Evolutionary conservation across 1,139 yeast genomes (phyloP), one percentile per base, ranked within the genome.

Genomic region (Geotrichum carabidarum): DNA sequence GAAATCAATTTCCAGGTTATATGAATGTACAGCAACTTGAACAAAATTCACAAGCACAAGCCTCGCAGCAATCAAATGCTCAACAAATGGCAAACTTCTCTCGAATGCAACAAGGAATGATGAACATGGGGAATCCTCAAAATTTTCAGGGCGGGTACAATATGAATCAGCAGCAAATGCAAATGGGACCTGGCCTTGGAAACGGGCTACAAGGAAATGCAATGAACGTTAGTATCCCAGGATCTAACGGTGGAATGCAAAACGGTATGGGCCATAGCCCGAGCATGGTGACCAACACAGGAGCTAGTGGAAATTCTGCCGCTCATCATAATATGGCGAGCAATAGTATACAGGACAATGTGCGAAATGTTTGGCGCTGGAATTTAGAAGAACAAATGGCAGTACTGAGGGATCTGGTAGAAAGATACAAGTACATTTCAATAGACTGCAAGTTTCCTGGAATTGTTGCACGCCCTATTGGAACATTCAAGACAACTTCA

Each of bases 401-500:
- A 55, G 72, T 81, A 14, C 80, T 91, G 58, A 79, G 96, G 59
- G 80, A 82, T 55, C 77, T 89, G 54, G 78, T 86, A 44, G 85
- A 81, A 57, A 80, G 82, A 58, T 86, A 84, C 64, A 82, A 85
- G 53, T 80, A 80, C 65, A 80, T 90, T 18, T 83, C 96, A 1
- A 65, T 74, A 55, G 84, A 91, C 64, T 91, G 95, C 57, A 97
- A 93, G 69, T 90, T 93, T 67, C 97, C 97, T 0, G 99, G 99
- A 0, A 88, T 94, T 36, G 87, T 93, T 30, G 96, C 96, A 1
- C 80, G 99, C 62, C 99, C 99, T 11, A 88, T 93, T 59, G 99
- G 99, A n/a, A 82, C 90, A 9, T 93, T 93, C 72, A 83, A 89
- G 64, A 83, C 94, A 8, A 86, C 94, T 12, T 80, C 88, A 32